Conservation (phyloP, 176 grass and related monocot species). For the Tillandsia leiboldiana region DNA sequence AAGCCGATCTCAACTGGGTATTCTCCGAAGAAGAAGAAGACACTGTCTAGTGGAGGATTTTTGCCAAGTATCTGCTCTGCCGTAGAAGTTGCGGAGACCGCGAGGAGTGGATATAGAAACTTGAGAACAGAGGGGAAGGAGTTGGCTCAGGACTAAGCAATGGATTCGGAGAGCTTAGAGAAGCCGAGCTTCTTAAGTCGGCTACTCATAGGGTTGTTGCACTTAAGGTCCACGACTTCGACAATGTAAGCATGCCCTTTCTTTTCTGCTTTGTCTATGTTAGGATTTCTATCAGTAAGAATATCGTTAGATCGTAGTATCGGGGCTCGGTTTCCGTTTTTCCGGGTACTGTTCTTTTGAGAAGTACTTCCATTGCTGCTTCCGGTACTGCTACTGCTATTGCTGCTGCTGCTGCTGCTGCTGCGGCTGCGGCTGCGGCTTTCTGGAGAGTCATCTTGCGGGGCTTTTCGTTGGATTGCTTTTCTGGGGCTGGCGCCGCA, state of each 20-base stretch:
- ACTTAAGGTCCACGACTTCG: constrained; percentile 84
- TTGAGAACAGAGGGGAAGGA: not conserved
- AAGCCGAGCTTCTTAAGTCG: constrained; percentile 90
- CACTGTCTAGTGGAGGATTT: constrained; percentile 4
- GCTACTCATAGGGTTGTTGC: constrained; percentile 79
- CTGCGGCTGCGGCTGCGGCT: constrained; percentile 9
- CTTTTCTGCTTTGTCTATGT: constrained; percentile 37
- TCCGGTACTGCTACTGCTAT: constrained; percentile 16
- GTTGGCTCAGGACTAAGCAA: constrained; percentile 37
- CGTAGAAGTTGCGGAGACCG: constrained; percentile 12
- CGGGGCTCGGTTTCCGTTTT: constrained; percentile 28
- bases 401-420: constrained; percentile 8
- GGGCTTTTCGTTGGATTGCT: constrained; percentile 31
- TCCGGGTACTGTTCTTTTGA: constrained; percentile 25
- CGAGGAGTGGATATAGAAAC: not conserved
- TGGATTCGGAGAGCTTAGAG: constrained; percentile 88
- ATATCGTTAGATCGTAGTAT: constrained; percentile 39
- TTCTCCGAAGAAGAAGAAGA: constrained; percentile 5
- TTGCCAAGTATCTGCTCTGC: constrained; percentile 41
- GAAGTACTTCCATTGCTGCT: constrained; percentile 34
- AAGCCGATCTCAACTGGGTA: not conserved
- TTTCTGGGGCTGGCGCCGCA: constrained; percentile 62
- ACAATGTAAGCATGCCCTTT: constrained; percentile 43
- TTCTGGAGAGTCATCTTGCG: constrained; percentile 19
- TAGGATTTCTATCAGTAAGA: constrained; percentile 24